These are phyloP conservation scores for Carex parvula DNA, from an alignment of 176 grass and related monocot species.

Conservation along the genomic window DNA sequence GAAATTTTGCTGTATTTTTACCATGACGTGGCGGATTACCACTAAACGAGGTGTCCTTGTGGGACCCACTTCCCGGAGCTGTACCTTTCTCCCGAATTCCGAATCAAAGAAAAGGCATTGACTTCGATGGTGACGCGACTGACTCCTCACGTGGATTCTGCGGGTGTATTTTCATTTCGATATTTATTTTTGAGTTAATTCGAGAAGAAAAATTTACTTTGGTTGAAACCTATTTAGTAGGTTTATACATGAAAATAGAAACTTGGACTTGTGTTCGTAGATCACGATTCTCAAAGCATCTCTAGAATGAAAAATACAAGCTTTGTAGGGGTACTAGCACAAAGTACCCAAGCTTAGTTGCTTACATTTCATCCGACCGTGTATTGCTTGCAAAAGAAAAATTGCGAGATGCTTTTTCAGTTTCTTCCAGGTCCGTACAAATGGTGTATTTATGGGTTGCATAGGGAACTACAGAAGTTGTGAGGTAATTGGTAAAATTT, in stretches of 20 bases:
- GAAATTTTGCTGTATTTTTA: no score
- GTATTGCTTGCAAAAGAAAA: background rate
- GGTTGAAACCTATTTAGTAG: no score
- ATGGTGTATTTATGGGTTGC: constrained; percentile 2
- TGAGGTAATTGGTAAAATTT: constrained; percentile 14
- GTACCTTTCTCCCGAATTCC: background rate
- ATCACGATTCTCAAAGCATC: background rate
- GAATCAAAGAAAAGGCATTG: background rate
- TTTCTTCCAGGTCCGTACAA: background rate
- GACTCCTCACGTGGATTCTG: constrained; percentile 15
- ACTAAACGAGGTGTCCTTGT: background rate
- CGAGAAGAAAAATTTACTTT: no score
- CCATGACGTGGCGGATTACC: no score
- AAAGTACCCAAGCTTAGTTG: background rate
- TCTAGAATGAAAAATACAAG: no score
- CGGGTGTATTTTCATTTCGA: background rate
- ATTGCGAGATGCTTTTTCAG: background rate
- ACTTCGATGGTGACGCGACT: constrained; percentile 11
- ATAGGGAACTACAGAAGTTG: constrained; percentile 12
- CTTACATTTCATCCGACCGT: no score
- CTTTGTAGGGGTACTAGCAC: background rate
- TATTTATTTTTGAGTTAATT: background rate
- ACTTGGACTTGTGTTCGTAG: background rate
- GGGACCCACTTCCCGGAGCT: background rate
- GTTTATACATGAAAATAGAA: no score